Base-by-base conservation (phyloP, 2,329 filamentous ascomycete species). In the Grosmannia serpens region DNA sequence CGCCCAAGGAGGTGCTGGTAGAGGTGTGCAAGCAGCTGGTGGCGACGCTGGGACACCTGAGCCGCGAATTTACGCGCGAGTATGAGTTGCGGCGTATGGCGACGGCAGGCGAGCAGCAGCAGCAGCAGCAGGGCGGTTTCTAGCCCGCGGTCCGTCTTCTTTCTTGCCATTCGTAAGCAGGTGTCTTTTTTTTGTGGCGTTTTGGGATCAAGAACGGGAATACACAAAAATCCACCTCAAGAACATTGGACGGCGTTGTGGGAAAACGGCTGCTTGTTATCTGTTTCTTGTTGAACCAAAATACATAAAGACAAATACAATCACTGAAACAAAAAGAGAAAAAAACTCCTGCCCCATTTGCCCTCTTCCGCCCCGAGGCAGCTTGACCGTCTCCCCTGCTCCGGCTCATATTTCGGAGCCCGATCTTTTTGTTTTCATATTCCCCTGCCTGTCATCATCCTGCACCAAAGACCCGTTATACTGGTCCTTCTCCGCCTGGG, bases 31-130 rank as follows among this genome's bases (percentile, higher is more conserved):
- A 88, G 71, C 86, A 91, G 64, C 79, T 96, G 52, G 88, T 99
- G 62, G 81, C 84, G 60, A 86, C 95, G 64, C 82, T 96, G 58
- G 86, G 86, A 58, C 85, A 85, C 63, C 77, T 99, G 60, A 87
- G 87, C 62, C 84, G 89, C 63, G 89, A 95, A 69, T 96, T 97
- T 71, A 95, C 89, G 24, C 91, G 92, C 68, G 92, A 97, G 73
- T 94, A 85, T 74, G 89, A 95, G 73, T 75, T 95, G 66, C 85
- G 89, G 67, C 91, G 91, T 74, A 92, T 95, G 80, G 89, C 86
- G 60, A 82, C 82, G 51, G 83, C 82, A 26, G 81, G 82, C 56
- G 82, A 85, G 62, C 77, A 81, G 66, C 62, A 77, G 74, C 59
- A 61, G 26, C 52, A 53, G 74, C 59, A 62, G 38, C 53, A 52